Conservation (phyloP, 164 flowering plant species). For the Santalum album region DNA sequence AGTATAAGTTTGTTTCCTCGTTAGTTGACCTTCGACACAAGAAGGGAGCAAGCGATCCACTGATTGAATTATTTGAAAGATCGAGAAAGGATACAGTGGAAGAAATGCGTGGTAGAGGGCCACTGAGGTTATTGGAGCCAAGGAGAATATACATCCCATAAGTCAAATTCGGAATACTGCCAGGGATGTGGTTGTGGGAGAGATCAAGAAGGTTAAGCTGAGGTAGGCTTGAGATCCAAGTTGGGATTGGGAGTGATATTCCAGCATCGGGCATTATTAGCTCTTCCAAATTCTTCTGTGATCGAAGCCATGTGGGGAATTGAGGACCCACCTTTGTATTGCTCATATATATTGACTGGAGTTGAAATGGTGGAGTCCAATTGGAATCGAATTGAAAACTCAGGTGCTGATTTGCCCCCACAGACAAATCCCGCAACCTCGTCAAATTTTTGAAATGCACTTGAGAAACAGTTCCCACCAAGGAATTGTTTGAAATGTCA, state of each 20-base stretch:
- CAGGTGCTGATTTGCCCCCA: background rate
- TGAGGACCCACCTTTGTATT: too few relatives aligned
- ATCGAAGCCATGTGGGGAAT: too few relatives aligned
- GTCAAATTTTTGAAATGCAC: background rate
- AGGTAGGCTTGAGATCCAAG: constrained; percentile 15
- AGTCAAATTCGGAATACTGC: background rate
- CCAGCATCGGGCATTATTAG: background rate
- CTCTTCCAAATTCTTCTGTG: background rate
- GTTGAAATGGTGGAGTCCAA: constrained; percentile 13
- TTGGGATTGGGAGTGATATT: constrained; percentile 8
- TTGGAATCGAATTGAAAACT: background rate
- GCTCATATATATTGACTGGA: background rate
- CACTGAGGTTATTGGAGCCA: too few relatives aligned
- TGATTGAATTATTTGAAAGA: background rate
- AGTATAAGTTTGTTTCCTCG: background rate
- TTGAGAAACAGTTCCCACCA: background rate
- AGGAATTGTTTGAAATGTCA: background rate
- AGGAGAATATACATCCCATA: too few relatives aligned
- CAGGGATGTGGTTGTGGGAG: constrained; percentile 6
- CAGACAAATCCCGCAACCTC: background rate
- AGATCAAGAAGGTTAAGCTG: background rate
- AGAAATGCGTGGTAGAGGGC: too few relatives aligned
- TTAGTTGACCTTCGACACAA: background rate
- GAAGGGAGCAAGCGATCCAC: background rate
- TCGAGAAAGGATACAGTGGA: background rate